Evolutionary conservation across 139 green algal genomes (phyloP), one percentile per base, ranked within the genome.

Genomic region (Klebsormidium nitens): DNA sequence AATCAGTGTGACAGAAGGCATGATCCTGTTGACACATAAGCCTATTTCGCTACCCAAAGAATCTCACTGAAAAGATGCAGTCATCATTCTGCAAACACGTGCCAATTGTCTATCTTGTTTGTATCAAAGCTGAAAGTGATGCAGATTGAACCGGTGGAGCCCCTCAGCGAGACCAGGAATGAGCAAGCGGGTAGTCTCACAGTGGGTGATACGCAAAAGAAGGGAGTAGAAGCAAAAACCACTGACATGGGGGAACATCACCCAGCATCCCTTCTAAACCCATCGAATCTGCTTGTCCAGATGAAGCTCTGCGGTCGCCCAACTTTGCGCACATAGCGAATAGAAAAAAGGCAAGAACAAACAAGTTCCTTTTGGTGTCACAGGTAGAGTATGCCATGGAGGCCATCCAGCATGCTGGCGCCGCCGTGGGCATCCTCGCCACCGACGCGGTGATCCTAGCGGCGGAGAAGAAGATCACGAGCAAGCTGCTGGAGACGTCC

Each of bases 391-490:
- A 99, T 72, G 95, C 95, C 8, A 97, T 99, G 91, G 95, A 99
- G 76, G 93, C 95, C 23, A 98, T 99, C 67, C 93, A 85, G 14
- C 95, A 99, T 31, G 94, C 95, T 4, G 95, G 95, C 17, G 87
- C 93, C 3, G 89, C 88, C 1, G 87, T 98, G 3, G 95, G 92
- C 28, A 78, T 97, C 6, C 81, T 96, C 0, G 86, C 91, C 31
- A 92, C 83, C 19, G 88, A 97, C 35, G 95, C 94, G 14, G 87
- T 98, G 2, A 89, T 97, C 0, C 76, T 99, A 36, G 91, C 90
- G 35, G 91, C 94, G 14, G 95, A 99, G 81, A 99, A 98, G 83
- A 91, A 89, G 75, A 96, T 98, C 72, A 95, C 89, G 0, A 97
- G 91, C 19, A 83, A 85, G 79, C 67, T 85, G 5, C 57, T 85